Conservation (phyloP, 2,329 filamentous ascomycete species). For the Colletotrichum simmondsii region DNA sequence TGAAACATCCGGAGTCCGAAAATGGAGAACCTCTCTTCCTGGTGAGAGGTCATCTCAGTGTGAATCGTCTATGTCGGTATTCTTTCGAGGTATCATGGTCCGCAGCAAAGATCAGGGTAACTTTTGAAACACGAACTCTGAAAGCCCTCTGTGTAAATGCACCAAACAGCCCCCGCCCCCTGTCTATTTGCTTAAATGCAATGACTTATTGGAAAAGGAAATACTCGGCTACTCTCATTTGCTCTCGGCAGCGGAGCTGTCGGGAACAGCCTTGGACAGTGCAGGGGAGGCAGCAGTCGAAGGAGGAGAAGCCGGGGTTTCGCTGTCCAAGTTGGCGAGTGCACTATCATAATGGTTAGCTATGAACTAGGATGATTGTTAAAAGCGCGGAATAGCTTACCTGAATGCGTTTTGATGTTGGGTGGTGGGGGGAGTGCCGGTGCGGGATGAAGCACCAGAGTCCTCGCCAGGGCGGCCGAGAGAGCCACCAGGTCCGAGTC, state of each 20-base stretch:
- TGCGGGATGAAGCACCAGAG: slow-evolving; percentile 88
- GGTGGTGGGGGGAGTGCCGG: slow-evolving; percentile 83
- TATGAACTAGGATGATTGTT: not conserved
- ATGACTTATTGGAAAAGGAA: slow-evolving; percentile 44
- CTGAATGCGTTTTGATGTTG: slow-evolving; percentile 92
- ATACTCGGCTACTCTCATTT: slow-evolving; percentile 48
- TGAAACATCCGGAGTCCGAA: slow-evolving; percentile 43
- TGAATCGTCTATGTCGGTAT: slow-evolving; percentile 54
- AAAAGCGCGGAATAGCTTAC: slow-evolving; percentile 63
- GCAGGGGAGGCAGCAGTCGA: slow-evolving; percentile 75
- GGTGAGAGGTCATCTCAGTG: slow-evolving; percentile 47
- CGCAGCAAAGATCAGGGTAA: slow-evolving; percentile 54
- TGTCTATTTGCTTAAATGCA: slow-evolving; percentile 65
- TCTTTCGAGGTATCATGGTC: slow-evolving; percentile 60
- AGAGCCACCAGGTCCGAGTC: slow-evolving; percentile 79
- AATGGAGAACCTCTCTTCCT: slow-evolving; percentile 40
- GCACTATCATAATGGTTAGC: slow-evolving; percentile 55
- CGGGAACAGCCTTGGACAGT: slow-evolving; percentile 70
- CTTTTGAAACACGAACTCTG: slow-evolving; percentile 59
- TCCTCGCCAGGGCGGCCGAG: slow-evolving; percentile 82
- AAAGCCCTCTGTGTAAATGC: slow-evolving; percentile 59
- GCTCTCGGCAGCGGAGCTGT: slow-evolving; percentile 54
- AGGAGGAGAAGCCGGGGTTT: slow-evolving; percentile 76
- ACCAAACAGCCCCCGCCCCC: slow-evolving; percentile 55
- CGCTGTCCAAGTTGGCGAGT: slow-evolving; percentile 70